Base-by-base conservation (phyloP, 2,329 filamentous ascomycete species). In the Colletotrichum shisoi region DNA sequence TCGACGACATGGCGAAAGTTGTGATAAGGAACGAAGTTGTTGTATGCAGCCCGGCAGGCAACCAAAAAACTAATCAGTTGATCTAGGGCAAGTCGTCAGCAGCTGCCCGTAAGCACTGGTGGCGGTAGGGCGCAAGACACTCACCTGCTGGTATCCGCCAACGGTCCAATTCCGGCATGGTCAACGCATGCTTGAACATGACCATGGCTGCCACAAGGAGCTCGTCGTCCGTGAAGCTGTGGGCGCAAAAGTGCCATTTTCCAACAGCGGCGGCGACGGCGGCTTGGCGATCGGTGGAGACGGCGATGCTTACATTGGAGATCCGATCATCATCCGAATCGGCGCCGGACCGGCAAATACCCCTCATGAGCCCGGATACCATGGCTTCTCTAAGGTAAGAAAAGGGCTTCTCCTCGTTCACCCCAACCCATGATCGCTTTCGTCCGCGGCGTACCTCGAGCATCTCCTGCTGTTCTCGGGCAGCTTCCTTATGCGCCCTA, bases 1-100 rank as follows among this genome's bases (percentile, higher is more conserved):
- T 99, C 95, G 69, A 97, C 90, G 24, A 97, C 95, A 78, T 99
- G 95, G 62, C 94, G 91, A 77, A 98, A 99, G 79, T 99, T 99
- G 82, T 99, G 95, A 75, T 98, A 99, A 24, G 94, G 91, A 42
- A 97, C 93, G 77, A 97, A 97, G 66, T 88, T 91, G 77, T 98
- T 98, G 81, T 99, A 99, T n/a, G 95, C 92, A 54, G 91, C 89
- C 69, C 94, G 90, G 74, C 93, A 95, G 60, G 94, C 93, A 70
- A 96, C 86, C 68, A 98, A 83, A 74, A 97, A 98, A 61, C 87
- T 89, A 71, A 91, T 90, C 34, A 99, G 83, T 76, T 96, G 90
- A 72, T 91, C 93, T 92, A 70, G 60, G 67, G 70, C n/a, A 17
- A 68, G 15, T 67, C 73, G 78, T 85, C 76, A 85, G 82, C 73